phyloP scores from a whole-genome alignment of 352 stramenopile species.

The Saprolegnia diclina region DNA sequence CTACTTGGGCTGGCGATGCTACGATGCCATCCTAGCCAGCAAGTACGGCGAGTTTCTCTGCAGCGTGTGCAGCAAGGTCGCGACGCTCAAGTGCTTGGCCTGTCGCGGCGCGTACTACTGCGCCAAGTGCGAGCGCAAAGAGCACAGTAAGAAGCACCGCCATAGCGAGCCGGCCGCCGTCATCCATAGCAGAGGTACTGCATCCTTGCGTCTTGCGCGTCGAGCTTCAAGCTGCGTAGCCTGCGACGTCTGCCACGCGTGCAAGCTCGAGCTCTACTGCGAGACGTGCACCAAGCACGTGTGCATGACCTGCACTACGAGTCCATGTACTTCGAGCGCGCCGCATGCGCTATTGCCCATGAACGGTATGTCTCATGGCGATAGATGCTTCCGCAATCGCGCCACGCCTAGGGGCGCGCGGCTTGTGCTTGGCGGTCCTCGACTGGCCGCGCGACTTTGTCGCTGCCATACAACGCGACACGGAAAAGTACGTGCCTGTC shows the following conservation, averaged over 20 bases:
- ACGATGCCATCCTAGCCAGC: neutral
- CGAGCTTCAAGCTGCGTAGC: neutral
- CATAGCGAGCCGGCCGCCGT: neutral
- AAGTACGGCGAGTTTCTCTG: neutral
- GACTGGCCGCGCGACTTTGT: constrained; percentile 14
- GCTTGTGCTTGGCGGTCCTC: neutral
- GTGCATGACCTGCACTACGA: constrained; percentile 14
- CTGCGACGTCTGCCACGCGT: constrained; percentile 16
- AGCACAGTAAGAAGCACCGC: constrained; percentile 17
- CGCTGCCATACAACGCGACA: neutral
- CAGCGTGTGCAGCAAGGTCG: constrained; percentile 3
- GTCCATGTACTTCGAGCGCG: neutral
- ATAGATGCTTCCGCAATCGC: too few species aligned
- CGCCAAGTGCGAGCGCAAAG: constrained; percentile 2
- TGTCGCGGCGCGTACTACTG: constrained; percentile 20
- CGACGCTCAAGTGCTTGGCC: neutral
- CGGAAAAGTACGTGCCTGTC: neutral
- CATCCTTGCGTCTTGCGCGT: neutral
- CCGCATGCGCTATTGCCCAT: constrained; percentile 5
- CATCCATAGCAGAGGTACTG: neutral
- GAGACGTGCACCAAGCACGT: constrained; percentile 12
- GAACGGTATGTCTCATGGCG: neutral
- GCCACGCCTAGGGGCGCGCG: neutral
- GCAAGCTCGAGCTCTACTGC: constrained; percentile 23
- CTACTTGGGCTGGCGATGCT: too few species aligned